Base-by-base conservation (phyloP, 306 rosid species). In the Malus sieversii region DNA sequence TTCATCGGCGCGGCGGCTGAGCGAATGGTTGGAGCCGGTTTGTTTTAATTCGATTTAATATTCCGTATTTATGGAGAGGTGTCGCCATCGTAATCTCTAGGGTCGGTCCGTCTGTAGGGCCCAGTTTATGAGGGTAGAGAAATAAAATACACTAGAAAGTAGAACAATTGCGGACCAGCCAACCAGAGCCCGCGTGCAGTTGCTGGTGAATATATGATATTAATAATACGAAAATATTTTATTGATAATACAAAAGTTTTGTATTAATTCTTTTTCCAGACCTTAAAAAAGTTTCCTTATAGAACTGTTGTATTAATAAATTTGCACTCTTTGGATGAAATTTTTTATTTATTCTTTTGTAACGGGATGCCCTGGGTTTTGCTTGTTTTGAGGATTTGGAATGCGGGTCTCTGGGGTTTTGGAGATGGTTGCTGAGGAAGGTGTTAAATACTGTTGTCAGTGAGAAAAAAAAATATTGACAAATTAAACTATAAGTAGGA, bases 181-280 rank as follows among this genome's bases (percentile, higher is more conserved):
- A 90, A 87, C 88, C 90, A 83, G 84, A 85, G 85, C 14, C 71
- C 87, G 90, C 96, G 85, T 88, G 94, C 86, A 62, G 61, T 46
- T 82, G 83, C 86, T 66, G 87, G 79, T 77, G 72, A 74, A 29
- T 30, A 19, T 30, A 8, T 61, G 40, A 46, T 29, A 15, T 5
- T 61, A 32, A 46, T 38, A 15, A 42, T 35, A 57, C 30, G 14
- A 6, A 44, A 4, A 4, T 32, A 32, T 59, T 18, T 51, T 62
- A 79, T 42, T 9, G 45, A 27, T 27, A 27, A 27, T 27, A 27
- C 27, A 27, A 27, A 27, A 27, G 12, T 42, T 8, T 42, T 42
- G 12, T 42, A 9, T 42, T 51, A 25, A 60, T 59, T 77, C 60
- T 76, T 77, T 70, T 71, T 30, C 40, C 25, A 46, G 20, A 82